phyloP scores from a whole-genome alignment of 306 rosid genomes.

The Cucurbita moschata region DNA sequence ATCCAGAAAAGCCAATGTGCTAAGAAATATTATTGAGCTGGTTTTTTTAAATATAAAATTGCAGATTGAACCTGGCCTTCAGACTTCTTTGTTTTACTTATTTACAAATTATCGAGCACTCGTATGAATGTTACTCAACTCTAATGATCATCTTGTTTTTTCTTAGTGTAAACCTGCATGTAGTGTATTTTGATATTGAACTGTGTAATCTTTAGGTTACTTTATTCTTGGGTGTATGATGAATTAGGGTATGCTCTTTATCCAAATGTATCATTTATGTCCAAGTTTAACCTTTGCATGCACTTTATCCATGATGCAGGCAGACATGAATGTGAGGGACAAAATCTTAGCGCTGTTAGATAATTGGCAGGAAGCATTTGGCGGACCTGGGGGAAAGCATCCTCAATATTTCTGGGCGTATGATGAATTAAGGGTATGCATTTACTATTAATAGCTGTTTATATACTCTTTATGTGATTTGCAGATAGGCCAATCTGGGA shows the following conservation, averaged over 20 bases:
- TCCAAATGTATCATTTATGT: neutral
- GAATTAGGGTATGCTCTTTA: neutral
- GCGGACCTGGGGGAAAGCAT: constrained; percentile 79
- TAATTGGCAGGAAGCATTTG: constrained; percentile 96
- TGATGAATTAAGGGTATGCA: constrained; percentile 67
- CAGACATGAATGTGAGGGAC: constrained; percentile 89
- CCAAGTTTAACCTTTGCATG: neutral
- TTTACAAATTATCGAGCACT: neutral
- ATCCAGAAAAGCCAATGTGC: neutral
- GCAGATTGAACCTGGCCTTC: neutral
- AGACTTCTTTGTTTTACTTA: neutral
- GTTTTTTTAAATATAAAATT: neutral
- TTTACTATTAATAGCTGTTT: constrained; percentile 1
- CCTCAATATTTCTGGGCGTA: constrained; percentile 86
- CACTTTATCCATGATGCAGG: constrained; percentile 26
- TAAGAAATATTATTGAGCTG: neutral
- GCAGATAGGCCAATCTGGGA: neutral
- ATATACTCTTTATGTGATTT: neutral
- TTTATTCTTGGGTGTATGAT: neutral
- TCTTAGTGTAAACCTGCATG: neutral
- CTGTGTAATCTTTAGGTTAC: neutral
- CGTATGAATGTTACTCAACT: neutral
- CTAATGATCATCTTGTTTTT: neutral
- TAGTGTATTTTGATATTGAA: neutral
- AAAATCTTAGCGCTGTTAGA: constrained; percentile 66